Evolutionary conservation across 805 yeast species (phyloP), one percentile per base, ranked within the genome.

Genomic region (Candida pseudofarinosa): DNA sequence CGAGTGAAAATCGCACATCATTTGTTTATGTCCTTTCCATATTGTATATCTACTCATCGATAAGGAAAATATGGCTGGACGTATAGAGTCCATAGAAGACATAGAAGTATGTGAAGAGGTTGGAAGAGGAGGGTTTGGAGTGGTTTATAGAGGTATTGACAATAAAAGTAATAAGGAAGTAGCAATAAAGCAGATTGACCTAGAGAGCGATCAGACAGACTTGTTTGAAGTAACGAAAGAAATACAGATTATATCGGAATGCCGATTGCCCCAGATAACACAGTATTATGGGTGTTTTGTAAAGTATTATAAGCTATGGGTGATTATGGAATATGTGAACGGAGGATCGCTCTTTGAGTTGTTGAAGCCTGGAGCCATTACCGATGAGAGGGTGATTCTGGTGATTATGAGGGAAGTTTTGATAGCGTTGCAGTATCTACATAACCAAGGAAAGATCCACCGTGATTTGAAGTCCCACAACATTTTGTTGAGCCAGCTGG

Each of bases 111-210:
- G 65, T 48, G 75, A 71, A 44, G 73, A 85, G 58, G 77, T 86
- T 3, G 93, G 93, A 3, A 65, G 83, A 42, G 93, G 93, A 1
- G 86, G 87, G 6, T 85, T 85, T 59, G 93, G 93, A 0, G 83
- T 79, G 3, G 93, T 85, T 1, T 85, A 79, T 59, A 64, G 79
- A 33, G 93, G 86, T 1, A 50, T 74, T 7, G 76, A 83, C 50
- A 66, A 66, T 51, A 69, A 38, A 42, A 66, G 55, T 35, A 60
- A 55, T 39, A 55, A 59, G 35, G 76, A 73, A 39, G 83, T 79
- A 35, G 85, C 85, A 5, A 68, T 79, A 37, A 80, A 80, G 50
- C 83, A 81, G 58, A 81, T 85, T 37, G 93, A 85, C 51, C 65
- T 85, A 48, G 95, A 86, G 53, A 71, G 76, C 41, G 88, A 85